Evolutionary conservation across 306 rosid species (phyloP), one percentile per base, ranked within the genome.

Genomic region (Crataegus laevigata): DNA sequence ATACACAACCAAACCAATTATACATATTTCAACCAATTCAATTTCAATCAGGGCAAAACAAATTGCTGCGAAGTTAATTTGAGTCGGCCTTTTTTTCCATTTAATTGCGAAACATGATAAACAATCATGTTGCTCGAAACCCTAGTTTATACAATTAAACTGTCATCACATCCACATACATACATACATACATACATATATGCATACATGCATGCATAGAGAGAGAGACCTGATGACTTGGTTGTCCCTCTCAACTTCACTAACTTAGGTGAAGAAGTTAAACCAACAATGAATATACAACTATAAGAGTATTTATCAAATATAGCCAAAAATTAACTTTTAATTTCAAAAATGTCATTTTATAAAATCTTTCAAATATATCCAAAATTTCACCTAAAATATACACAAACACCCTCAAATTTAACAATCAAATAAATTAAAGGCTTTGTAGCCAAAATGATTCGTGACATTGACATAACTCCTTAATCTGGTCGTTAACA

Each of bases 241-340:
- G 87, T 94, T 92, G 80, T 94, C 99, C 80, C 99, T 87, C 87
- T 90, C 96, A 30, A 91, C 99, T 88, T 92, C 96, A 90, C 99
- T 85, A 73, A 94, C 99, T 87, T 90, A 97, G 52, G 97, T 93
- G 84, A 84, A 92, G 91, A 92, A 94, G 75, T 74, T 89, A 36
- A 36, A 36, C 40, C 40, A 36, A 6, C 40, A 36, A 36, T 36
- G 40, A 36, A 36, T 36, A 32, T 36, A 36, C n/a, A n/a, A n/a
- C n/a, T n/a, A n/a, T n/a, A n/a, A n/a, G n/a, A n/a, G n/a, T n/a
- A n/a, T n/a, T n/a, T n/a, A n/a, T n/a, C n/a, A n/a, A n/a, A n/a
- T n/a, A n/a, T n/a, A n/a, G n/a, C n/a, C n/a, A n/a, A n/a, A n/a
- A n/a, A n/a, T n/a, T n/a, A n/a, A n/a, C n/a, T n/a, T n/a, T n/a